A percentile compares a stretch with the other conserved stretches of the same genome.
These are phyloP conservation scores for Chenopodium album DNA, from an alignment of 148 eudicot species.

Conservation along the genomic window DNA sequence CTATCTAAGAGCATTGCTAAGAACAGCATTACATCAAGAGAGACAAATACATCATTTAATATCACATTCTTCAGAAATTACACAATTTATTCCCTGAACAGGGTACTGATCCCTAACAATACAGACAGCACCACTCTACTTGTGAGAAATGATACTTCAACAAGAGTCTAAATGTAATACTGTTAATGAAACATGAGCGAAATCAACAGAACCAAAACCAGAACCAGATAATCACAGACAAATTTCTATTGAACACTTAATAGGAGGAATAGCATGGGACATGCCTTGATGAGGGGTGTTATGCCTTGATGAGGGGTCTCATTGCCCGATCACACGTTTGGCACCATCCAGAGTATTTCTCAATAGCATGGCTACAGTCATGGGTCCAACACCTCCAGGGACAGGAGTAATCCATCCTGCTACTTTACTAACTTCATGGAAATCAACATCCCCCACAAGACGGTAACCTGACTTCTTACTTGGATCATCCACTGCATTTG, in stretches of 20 bases:
- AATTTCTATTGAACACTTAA: background rate
- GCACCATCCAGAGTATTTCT: constrained; percentile 95
- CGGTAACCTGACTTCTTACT: constrained; percentile 84
- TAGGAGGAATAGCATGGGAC: constrained; percentile 24
- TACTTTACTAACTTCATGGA: constrained; percentile 74
- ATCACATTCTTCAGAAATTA: background rate
- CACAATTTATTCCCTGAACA: constrained; percentile 3
- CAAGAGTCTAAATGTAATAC: background rate
- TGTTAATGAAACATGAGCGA: background rate
- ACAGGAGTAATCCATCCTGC: constrained; percentile 97
- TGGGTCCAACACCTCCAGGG: constrained; percentile 98
- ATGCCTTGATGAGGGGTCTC: constrained; percentile 29
- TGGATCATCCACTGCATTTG: constrained; percentile 88
- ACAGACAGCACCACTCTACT: background rate
- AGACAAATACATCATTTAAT: background rate
- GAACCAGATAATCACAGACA: constrained; percentile 1
- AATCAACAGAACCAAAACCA: constrained; percentile 1
- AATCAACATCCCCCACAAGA: constrained; percentile 94
- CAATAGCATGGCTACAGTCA: constrained; percentile 99
- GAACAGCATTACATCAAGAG: background rate
- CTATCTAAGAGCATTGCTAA: background rate
- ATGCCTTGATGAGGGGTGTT: constrained; percentile 19
- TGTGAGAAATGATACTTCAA: background rate
- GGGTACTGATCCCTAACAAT: background rate
- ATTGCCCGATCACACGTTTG: constrained; percentile 74